A percentile compares a stretch with the other conserved stretches of the same genome.
Evolutionary conservation across 2,329 filamentous ascomycete genomes (phyloP).

Genomic region (Thelonectria discophora): DNA sequence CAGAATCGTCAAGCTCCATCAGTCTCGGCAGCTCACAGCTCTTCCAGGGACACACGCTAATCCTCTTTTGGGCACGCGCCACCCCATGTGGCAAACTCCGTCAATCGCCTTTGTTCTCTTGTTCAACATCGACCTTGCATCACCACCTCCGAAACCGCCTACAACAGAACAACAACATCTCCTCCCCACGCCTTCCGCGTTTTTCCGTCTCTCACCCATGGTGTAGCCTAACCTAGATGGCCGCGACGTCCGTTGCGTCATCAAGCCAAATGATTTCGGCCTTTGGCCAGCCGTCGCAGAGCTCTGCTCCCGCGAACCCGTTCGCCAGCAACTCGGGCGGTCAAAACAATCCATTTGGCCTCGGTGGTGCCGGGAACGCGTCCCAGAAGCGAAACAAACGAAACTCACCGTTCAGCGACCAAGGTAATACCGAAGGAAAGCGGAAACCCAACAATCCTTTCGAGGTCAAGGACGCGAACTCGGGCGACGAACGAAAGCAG

Average conservation of each 20-base stretch:
- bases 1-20: not conserved
- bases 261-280: constrained; percentile 52
- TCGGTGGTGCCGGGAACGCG: constrained; percentile 43
- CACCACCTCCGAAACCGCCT: constrained; percentile 27
- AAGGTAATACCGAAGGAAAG: constrained; percentile 42
- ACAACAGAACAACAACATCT: constrained; percentile 25
- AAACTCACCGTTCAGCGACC: constrained; percentile 37
- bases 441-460: constrained; percentile 42
- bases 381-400: constrained; percentile 42
- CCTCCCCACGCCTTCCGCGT: constrained; percentile 28
- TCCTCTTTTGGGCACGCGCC: constrained; percentile 11
- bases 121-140: constrained; percentile 6
- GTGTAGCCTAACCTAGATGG: constrained; percentile 47
- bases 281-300: constrained; percentile 48
- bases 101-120: not conserved
- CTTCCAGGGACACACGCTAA: not conserved
- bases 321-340: constrained; percentile 44
- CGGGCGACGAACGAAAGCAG: constrained; percentile 40
- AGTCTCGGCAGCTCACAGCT: not conserved
- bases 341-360: constrained; percentile 44
- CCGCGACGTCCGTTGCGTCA: constrained; percentile 53
- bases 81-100: constrained; percentile 13
- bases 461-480: constrained; percentile 38
- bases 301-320: constrained; percentile 48
- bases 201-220: constrained; percentile 44